Conservation (phyloP, 192 early-diverging fungal species). For the Mortierella hygrophila region DNA sequence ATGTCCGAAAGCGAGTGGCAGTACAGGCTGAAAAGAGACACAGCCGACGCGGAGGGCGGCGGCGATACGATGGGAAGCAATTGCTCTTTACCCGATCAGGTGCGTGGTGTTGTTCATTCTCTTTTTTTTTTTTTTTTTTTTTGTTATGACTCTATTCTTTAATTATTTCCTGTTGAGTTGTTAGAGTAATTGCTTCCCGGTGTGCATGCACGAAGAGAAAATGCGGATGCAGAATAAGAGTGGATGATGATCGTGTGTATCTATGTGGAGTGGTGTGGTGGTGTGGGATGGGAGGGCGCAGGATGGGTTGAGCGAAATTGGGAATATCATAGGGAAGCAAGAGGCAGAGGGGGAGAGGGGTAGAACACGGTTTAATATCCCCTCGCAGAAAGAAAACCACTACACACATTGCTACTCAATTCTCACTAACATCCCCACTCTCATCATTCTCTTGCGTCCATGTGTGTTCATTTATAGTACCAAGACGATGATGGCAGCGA, state of each 20-base stretch:
- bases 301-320: not conserved
- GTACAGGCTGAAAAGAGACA: constrained; percentile 19
- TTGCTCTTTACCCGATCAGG: constrained; percentile 20
- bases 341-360: not conserved
- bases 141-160: not conserved
- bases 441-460: not conserved
- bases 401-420: not conserved
- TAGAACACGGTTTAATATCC: not conserved
- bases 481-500: constrained; percentile 37
- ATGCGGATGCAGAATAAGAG: not conserved
- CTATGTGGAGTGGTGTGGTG: not conserved
- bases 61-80: not conserved
- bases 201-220: not conserved
- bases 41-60: not conserved
- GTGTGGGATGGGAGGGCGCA: not conserved
- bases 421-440: not conserved
- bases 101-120: constrained; percentile 16
- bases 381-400: not conserved
- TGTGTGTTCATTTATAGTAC: not conserved
- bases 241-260: not conserved
- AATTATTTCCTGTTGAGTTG: not conserved
- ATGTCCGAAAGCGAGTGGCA: constrained; percentile 31
- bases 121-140: not conserved
- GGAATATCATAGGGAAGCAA: not conserved
- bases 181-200: not conserved